Conservation (phyloP, 441 rosid genomes). For the Raphanus hybrid region DNA sequence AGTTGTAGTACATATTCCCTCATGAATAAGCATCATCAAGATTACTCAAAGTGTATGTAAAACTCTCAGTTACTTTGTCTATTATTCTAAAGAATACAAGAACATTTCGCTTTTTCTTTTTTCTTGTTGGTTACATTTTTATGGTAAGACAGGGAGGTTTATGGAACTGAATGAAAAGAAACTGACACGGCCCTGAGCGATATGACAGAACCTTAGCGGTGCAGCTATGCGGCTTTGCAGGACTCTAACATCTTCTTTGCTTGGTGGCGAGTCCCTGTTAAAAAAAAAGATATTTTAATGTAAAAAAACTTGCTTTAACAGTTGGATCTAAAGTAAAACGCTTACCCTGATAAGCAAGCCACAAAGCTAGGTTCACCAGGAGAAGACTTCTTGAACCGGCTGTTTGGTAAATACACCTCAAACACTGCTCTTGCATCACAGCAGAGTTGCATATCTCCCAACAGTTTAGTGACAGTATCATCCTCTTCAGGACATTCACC, state of each 20-base stretch:
- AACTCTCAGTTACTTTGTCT: constrained; percentile 7
- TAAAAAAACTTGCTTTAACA: background rate
- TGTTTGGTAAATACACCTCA: constrained; percentile 75
- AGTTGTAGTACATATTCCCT: background rate
- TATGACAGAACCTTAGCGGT: constrained; percentile 63
- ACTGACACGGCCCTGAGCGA: constrained; percentile 74
- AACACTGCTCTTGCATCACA: constrained; percentile 54
- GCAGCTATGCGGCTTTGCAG: constrained; percentile 25
- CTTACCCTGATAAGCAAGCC: constrained; percentile 66
- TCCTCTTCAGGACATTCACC: constrained; percentile 25
- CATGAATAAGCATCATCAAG: constrained; percentile 12
- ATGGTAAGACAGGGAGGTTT: constrained; percentile 65
- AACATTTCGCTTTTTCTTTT: background rate
- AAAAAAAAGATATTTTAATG: too few species aligned
- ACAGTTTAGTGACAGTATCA: constrained; percentile 38
- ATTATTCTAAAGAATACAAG: background rate
- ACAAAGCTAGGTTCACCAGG: constrained; percentile 76
- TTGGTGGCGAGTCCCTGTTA: too few species aligned
- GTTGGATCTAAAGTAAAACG: background rate
- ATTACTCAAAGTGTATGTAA: constrained; percentile 14
- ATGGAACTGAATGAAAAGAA: constrained; percentile 56
- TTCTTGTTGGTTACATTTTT: constrained; percentile 13
- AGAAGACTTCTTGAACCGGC: constrained; percentile 78
- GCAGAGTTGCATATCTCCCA: constrained; percentile 51
- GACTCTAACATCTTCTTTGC: too few species aligned